A percentile compares a stretch with the other conserved stretches of the same genome.
Conservation (phyloP, 1,284 basidiomycete genomes). For the Melampsora occidentalis region DNA sequence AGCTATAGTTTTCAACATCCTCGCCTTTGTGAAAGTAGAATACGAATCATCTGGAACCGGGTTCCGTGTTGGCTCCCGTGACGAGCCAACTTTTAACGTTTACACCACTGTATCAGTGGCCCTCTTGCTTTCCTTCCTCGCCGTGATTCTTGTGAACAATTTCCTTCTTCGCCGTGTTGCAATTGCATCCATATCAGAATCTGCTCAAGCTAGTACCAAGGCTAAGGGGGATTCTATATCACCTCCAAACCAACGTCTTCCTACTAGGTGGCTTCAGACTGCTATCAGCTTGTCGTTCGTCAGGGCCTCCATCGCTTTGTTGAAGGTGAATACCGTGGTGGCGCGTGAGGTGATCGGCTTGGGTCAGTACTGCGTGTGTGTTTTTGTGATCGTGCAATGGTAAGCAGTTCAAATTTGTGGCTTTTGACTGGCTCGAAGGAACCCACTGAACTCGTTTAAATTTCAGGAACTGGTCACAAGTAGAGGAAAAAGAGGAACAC, state of each 20-base stretch:
- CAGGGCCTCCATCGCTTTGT: constrained; percentile 18
- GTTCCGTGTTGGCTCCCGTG: constrained; percentile 19
- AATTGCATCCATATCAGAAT: neutral
- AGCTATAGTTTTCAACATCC: constrained; percentile 27
- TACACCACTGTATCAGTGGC: constrained; percentile 22
- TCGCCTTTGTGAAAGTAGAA: constrained; percentile 20
- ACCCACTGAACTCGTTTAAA: neutral
- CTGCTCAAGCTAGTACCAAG: neutral
- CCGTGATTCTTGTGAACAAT: neutral
- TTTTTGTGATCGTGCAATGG: constrained; percentile 23
- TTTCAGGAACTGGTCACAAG: neutral
- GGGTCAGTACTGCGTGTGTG: constrained; percentile 20
- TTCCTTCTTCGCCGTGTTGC: constrained; percentile 12
- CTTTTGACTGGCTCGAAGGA: too few relatives aligned
- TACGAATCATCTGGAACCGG: constrained; percentile 8
- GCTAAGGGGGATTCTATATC: neutral
- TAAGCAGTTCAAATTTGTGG: neutral
- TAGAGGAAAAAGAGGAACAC: neutral
- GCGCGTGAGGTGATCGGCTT: constrained; percentile 24
- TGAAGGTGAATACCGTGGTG: constrained; percentile 26
- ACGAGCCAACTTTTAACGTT: constrained; percentile 8
- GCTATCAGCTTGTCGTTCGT: constrained; percentile 20
- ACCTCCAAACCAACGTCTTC: constrained; percentile 1
- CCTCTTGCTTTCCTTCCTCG: constrained; percentile 23
- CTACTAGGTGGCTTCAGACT: constrained; percentile 23